Evolutionary conservation across 2,329 filamentous ascomycete genomes (phyloP), one percentile per base, ranked within the genome.

Genomic region (Fusarium hostae): DNA sequence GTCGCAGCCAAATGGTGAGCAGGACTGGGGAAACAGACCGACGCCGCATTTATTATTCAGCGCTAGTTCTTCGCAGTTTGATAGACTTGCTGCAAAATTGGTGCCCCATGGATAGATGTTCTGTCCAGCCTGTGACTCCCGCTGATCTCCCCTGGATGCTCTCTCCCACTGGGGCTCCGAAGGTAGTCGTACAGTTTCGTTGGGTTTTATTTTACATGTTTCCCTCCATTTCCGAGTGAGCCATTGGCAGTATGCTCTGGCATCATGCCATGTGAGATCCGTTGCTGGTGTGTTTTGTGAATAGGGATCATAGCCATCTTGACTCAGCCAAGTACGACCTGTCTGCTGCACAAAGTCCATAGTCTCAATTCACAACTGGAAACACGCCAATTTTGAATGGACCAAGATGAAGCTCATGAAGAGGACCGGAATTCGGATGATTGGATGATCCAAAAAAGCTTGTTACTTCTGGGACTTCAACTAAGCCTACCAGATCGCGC

Each of bases 131-230:
- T 22, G 28, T 20, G 47, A 22, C 10, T 35, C 47, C 15, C 30
- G n/a, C 4, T 24, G 30, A 13, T 20, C 30, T 35, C 47, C 47
- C 0, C 47, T 50, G 3, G 47, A 50, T 9, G 47, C 47, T 22
- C 47, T 50, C 15, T 50, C 47, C 47, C 47, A 50, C 47, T 50
- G 30, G 10, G 47, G 47, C 6, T 50, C 47, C 6, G 47, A 50
- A 4, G 47, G 47, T 12, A 50, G 10, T 22, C 8, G 47, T 8
- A 50, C 20, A 7, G n/a, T 35, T 6, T 50, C 30, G 30, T 1
- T 24, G 3, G 10, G 15, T 6, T 10, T 12, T 20, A 50, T 50
- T 22, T 35, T 35, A 18, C 30, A 7, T 22, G 15, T 8, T 6
- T 16, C 10, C 30, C 47, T 50, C 47, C 47, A 50, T 16, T 34